Base-by-base conservation (phyloP, 768 basidiomycete genomes). In the Cubamyces sp. region DNA sequence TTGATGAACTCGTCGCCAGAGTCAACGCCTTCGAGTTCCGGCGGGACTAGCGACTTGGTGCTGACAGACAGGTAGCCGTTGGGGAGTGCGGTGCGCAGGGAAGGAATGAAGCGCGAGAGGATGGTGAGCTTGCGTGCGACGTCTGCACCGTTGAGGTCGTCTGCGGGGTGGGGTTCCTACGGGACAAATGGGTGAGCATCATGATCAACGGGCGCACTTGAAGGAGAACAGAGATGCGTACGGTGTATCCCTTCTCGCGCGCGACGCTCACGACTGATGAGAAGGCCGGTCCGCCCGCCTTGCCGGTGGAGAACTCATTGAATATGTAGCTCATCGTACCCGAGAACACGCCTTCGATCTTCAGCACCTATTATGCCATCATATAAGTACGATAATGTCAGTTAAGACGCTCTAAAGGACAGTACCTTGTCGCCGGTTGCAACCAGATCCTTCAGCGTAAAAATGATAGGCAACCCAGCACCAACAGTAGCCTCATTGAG, bases 251-350 rank as follows among this genome's bases (percentile, higher is more conserved):
- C 68, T 93, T 92, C 70, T 92, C 90, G 50, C 93, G 88, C 5
- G 97, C 97, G 40, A 87, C 74, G 61, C 84, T 84, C 57, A 99
- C 96, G 39, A 98, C 88, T 25, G 92, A 87, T 5, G 94, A 96
- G 77, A 99, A 98, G 28, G 78, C 77, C 1, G 88, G 87, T 0
- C 89, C 90, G 51, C 84, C 83, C 5, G 86, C 77, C 48, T 82
- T 81, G 1, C 85, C 87, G 4, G 86, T 88, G 2, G 92, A 88
- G 78, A 95, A 93, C 64, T 94, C 87, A 78, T 98, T 98, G 83
- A 99, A 99, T 78, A 99, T 98, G 79, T 98, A 99, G 73, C 91
- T 94, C 82, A 99, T 86, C 3, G 97, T 99, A 9, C 97, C 97
- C 5, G 92, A 95, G 75, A 99, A 93, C 21, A 98, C 97, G 41